Conservation (phyloP, 1,284 basidiomycete genomes). For the Inonotus hispidus region DNA sequence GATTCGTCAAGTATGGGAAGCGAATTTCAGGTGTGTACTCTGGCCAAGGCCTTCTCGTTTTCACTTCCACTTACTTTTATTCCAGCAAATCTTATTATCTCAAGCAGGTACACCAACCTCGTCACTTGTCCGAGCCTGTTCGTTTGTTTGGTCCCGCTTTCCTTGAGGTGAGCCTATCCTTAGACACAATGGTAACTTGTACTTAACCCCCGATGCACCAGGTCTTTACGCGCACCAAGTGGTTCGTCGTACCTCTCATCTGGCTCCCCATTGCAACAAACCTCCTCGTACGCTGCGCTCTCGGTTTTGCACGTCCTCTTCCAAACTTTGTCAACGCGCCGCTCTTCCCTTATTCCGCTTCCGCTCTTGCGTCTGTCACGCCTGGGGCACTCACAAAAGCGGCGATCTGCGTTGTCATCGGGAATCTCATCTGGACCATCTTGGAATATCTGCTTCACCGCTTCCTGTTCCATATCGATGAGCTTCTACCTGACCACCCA, state of each 20-base stretch:
- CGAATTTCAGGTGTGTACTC: constrained; percentile 61
- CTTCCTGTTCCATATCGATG: constrained; percentile 97
- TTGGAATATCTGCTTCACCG: constrained; percentile 96
- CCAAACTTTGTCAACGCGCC: constrained; percentile 54
- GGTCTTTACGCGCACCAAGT: constrained; percentile 84
- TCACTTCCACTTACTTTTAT: background rate
- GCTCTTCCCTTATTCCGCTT: constrained; percentile 41
- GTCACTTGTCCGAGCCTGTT: constrained; percentile 84
- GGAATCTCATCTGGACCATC: constrained; percentile 91
- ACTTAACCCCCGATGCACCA: constrained; percentile 26
- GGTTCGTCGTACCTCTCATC: constrained; percentile 91
- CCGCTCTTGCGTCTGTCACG: constrained; percentile 40
- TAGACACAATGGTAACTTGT: background rate
- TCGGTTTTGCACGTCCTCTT: constrained; percentile 74
- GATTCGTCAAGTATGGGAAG: constrained; percentile 78
- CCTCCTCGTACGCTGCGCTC: constrained; percentile 73
- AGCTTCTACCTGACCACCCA: constrained; percentile 81
- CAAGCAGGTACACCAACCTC: constrained; percentile 93
- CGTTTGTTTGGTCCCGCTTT: constrained; percentile 80
- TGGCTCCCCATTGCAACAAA: constrained; percentile 89
- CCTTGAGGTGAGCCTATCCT: constrained; percentile 61
- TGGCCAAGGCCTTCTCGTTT: constrained; percentile 18
- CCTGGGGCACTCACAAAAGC: constrained; percentile 44
- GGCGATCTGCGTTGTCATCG: constrained; percentile 66
- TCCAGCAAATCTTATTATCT: constrained; percentile 92